Evolutionary conservation across 1,139 yeast genomes (phyloP).

Genomic region (Trichomonascaceae sp.): DNA sequence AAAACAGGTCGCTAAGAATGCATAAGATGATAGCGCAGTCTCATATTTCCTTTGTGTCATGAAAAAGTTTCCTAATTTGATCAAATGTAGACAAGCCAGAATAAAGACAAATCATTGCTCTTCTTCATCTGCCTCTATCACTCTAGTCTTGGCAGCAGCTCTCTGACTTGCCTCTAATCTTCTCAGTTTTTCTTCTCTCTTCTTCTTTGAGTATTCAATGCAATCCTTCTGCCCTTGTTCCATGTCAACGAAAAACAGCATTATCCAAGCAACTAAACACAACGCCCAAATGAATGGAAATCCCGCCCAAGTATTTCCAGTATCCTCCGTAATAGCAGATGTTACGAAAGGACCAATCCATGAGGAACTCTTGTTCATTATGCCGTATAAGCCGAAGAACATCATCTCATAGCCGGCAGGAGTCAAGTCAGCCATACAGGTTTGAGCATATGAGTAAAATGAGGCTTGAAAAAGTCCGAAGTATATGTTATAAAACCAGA

Average conservation of each 20-base stretch:
- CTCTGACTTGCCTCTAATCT: slow-evolving; percentile 3
- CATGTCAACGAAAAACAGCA: slow-evolving; percentile 14
- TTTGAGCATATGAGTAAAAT: slow-evolving; percentile 18
- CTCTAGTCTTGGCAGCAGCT: slow-evolving; percentile 3
- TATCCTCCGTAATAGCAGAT: slow-evolving; percentile 16
- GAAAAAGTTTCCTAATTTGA: not conserved
- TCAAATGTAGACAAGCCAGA: too few relatives aligned
- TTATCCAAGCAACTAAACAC: slow-evolving; percentile 14
- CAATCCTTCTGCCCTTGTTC: slow-evolving; percentile 13
- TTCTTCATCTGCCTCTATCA: slow-evolving; percentile 3
- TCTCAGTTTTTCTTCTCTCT: slow-evolving; percentile 9
- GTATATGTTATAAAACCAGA: slow-evolving; percentile 18
- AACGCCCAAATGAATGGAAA: slow-evolving; percentile 18
- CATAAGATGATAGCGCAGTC: not conserved
- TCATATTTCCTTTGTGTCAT: not conserved
- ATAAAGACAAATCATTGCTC: not conserved
- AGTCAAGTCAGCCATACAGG: slow-evolving; percentile 19
- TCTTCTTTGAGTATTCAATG: slow-evolving; percentile 9
- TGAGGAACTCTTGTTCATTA: slow-evolving; percentile 17
- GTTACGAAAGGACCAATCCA: slow-evolving; percentile 20
- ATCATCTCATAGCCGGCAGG: slow-evolving; percentile 18
- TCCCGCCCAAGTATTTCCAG: slow-evolving; percentile 17
- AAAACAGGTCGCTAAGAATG: not conserved
- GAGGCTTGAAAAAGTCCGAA: slow-evolving; percentile 18
- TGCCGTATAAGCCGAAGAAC: slow-evolving; percentile 19